Conservation (phyloP, 495 filamentous ascomycete species). For the Penicillium ochrochloron region DNA sequence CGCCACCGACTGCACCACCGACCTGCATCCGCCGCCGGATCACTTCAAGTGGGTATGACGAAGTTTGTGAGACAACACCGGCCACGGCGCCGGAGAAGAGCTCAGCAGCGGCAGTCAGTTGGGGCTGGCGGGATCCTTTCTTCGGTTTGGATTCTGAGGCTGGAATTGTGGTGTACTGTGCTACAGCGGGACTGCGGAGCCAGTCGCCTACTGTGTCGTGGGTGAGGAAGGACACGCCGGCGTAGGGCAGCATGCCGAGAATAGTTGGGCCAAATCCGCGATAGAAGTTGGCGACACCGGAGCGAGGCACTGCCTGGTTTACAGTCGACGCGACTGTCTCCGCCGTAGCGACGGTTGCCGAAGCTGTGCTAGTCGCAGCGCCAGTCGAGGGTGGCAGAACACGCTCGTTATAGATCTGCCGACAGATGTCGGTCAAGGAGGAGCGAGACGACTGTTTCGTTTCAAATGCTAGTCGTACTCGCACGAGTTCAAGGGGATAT, state of each 20-base stretch:
- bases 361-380: conserved; percentile 27
- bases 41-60: conserved; percentile 91
- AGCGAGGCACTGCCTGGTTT: conserved; percentile 55
- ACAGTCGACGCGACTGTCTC: conserved; percentile 43
- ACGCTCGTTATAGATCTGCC: conserved; percentile 81
- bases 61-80: conserved; percentile 86
- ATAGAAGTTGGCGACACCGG: conserved; percentile 88
- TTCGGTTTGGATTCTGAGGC: conserved; percentile 37
- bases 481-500: conserved; percentile 89
- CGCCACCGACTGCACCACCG: conserved; percentile 89
- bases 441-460: conserved; percentile 71
- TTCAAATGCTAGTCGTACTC: conserved; percentile 93
- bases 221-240: conserved; percentile 94
- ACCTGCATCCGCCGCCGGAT: conserved; percentile 95
- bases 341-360: conserved; percentile 38
- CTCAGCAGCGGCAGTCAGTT: conserved; percentile 75
- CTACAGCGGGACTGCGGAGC: conserved; percentile 67
- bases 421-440: conserved; percentile 72
- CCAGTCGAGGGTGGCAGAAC: conserved; percentile 38
- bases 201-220: conserved; percentile 87
- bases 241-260: conserved; percentile 93
- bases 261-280: conserved; percentile 90
- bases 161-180: conserved; percentile 68
- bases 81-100: conserved; percentile 82
- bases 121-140: conserved; percentile 35